Conservation (phyloP, 768 basidiomycete species). For the Suillus subalutaceus region DNA sequence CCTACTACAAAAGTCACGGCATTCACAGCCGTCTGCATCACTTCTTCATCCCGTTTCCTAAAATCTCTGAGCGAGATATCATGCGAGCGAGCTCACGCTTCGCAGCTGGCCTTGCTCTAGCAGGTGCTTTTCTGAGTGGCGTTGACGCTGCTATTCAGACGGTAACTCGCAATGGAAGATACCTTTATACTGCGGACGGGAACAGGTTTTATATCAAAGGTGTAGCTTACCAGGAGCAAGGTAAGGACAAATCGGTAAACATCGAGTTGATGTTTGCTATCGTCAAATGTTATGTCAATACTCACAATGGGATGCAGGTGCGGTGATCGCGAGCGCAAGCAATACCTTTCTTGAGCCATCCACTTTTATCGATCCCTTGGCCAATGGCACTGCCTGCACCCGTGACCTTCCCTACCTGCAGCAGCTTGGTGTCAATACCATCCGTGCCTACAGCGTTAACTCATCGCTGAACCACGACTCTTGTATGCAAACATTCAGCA, state of each 20-base stretch:
- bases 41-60: constrained; percentile 2
- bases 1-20: constrained; percentile 6
- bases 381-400: constrained; percentile 64
- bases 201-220: constrained; percentile 89
- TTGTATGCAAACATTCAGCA: constrained; percentile 80
- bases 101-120: constrained; percentile 36
- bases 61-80: constrained; percentile 10
- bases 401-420: constrained; percentile 82
- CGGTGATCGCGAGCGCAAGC: constrained; percentile 44
- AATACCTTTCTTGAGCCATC: constrained; percentile 73
- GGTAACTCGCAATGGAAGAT: constrained; percentile 73
- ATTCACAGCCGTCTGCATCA: neutral
- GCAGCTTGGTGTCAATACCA: constrained; percentile 75
- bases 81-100: constrained; percentile 32
- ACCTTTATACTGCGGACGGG: constrained; percentile 78
- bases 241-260: constrained; percentile 36
- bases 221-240: constrained; percentile 83
- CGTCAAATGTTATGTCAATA: neutral
- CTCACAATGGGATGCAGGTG: constrained; percentile 28
- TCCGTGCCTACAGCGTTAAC: constrained; percentile 88
- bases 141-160: constrained; percentile 76
- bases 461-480: constrained; percentile 80
- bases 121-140: constrained; percentile 45
- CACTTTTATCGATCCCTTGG: constrained; percentile 80
- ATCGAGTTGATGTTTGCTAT: constrained; percentile 3